phyloP scores from a whole-genome alignment of 768 basidiomycete species.

The Xerocomellus intermedius region DNA sequence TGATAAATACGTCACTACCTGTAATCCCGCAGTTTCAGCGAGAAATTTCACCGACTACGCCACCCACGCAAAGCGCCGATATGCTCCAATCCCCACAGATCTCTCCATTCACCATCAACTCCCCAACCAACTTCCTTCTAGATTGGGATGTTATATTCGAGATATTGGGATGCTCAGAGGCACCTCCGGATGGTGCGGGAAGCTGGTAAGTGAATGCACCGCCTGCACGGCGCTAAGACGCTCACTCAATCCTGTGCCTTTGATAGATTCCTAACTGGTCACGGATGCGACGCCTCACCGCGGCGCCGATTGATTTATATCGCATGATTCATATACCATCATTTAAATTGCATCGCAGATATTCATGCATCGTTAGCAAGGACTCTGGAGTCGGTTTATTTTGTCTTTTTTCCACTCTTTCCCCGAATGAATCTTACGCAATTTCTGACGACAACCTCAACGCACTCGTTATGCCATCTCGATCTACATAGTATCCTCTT shows the following conservation, averaged over 20 bases:
- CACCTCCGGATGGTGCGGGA: neutral
- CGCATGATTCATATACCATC: constrained; percentile 3
- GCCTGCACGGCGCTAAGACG: neutral
- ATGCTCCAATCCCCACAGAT: neutral
- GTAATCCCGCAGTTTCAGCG: constrained; percentile 4
- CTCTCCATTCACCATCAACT: constrained; percentile 1
- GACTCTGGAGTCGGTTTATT: constrained; percentile 5
- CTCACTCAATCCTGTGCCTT: neutral
- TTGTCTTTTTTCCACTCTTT: neutral
- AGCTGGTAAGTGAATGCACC: constrained; percentile 14
- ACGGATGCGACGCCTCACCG: neutral
- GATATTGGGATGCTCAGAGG: constrained; percentile 18
- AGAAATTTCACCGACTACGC: constrained; percentile 3
- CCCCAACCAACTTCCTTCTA: constrained; percentile 21
- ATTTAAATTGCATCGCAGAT: constrained; percentile 2
- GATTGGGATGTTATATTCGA: constrained; percentile 35
- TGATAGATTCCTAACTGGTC: constrained; percentile 4
- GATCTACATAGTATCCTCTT: neutral
- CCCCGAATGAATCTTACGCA: neutral
- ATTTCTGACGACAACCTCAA: neutral
- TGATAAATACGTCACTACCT: constrained; percentile 16
- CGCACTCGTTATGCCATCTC: neutral
- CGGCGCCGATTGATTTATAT: neutral
- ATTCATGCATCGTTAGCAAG: constrained; percentile 1
- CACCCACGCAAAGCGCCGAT: neutral